Conservation (phyloP, 2,329 filamentous ascomycete species). For the Colletotrichum lupini region DNA sequence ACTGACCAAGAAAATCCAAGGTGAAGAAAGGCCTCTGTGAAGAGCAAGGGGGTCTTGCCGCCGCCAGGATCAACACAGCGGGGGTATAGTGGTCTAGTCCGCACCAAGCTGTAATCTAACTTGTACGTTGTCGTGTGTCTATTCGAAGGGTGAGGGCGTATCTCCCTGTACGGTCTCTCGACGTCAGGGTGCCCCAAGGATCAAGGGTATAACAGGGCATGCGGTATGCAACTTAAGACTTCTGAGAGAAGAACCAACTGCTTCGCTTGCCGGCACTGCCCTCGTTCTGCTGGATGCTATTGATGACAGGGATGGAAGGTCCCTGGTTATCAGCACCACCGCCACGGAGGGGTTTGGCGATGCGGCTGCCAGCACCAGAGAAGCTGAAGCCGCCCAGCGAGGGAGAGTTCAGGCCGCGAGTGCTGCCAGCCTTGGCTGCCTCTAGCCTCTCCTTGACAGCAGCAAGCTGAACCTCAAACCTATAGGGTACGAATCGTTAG, state of each 20-base stretch:
- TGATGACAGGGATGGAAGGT: constrained; percentile 65
- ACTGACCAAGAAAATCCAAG: constrained; percentile 24
- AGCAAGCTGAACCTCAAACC: constrained; percentile 96
- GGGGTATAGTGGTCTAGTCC: constrained; percentile 32
- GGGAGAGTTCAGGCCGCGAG: constrained; percentile 79
- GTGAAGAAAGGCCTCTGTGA: background rate
- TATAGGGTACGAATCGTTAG: constrained; percentile 49
- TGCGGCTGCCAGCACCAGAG: constrained; percentile 70
- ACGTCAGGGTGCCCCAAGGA: background rate
- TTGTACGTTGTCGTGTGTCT: constrained; percentile 16
- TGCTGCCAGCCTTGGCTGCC: constrained; percentile 91
- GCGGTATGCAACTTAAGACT: constrained; percentile 53
- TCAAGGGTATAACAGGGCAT: background rate
- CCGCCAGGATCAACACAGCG: constrained; percentile 15
- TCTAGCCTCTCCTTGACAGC: constrained; percentile 98
- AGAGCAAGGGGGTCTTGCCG: background rate
- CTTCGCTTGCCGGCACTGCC: constrained; percentile 70
- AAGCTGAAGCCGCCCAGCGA: constrained; percentile 79
- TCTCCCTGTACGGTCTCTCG: background rate
- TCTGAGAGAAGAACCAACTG: constrained; percentile 78
- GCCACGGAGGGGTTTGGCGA: constrained; percentile 76
- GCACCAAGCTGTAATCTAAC: constrained; percentile 25
- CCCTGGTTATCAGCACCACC: constrained; percentile 62
- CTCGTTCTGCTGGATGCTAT: constrained; percentile 70
- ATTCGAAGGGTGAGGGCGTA: background rate